Base-by-base conservation (phyloP, 2,329 filamentous ascomycete species). In the Meredithiella fracta region DNA sequence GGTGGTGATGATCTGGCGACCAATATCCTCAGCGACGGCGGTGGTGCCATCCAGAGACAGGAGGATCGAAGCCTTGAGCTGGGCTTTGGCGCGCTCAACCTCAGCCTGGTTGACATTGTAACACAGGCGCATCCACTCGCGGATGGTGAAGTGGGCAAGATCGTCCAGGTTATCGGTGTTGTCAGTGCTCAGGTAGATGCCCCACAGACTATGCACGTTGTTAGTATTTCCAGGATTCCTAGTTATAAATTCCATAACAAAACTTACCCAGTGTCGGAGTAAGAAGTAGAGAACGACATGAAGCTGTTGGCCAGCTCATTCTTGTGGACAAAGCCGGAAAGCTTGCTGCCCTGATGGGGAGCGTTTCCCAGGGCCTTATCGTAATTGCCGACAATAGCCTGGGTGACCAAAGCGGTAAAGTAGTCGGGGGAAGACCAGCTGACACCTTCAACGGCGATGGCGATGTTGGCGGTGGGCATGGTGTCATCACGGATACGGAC, bases 271-370 rank as follows among this genome's bases (percentile, higher is more conserved):
- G 92, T 98, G 72, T 98, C 92, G 68, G 90, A 97, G 76, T 98
- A 98, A 78, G 88, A 95, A 63, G 92, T 98, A 62, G 90, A 96
- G 77, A 98, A 98, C 77, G 87, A 94, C 94, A 98, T 98, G 80
- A 96, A 98, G 81, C 90, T 96, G 78, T 95, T 98, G 72, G 92
- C 92, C 60, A 98, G 80, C 70, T 90, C 84, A 74, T 97, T 82
- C 73, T 94, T 83, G 78, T 94, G 86, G 63, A 98, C 84, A 66
- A 92, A 88, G 62, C 85, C 83, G 77, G 88, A 95, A 65, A 98
- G 87, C 80, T 94, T 96, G 86, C 89, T 95, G 66, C 94, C 92
- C 68, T 96, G 85, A 77, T 96, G 92, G 62, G 90, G 85, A 59
- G 92, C 92, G 72, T 92, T 95, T 68, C 94, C 92, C 82, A 97